Evolutionary conservation across 2,329 filamentous ascomycete species (phyloP), one percentile per base, ranked within the genome.

Genomic region (Tolypocladium sp.): DNA sequence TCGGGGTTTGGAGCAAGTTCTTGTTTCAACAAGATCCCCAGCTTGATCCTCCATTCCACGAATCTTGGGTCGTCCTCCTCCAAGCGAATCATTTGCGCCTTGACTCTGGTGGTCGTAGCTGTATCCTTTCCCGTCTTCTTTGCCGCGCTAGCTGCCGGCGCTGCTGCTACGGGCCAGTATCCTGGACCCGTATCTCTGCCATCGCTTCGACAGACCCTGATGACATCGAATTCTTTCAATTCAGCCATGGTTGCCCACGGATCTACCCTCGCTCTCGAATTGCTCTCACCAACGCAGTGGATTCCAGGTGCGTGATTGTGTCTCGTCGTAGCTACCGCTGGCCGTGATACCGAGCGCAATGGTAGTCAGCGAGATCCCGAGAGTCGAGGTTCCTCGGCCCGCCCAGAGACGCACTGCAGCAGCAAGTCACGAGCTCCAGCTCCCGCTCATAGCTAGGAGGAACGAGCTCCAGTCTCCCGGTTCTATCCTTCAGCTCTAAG

Each of bases 1-100:
- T 76, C 73, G 8, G 74, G 74, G 22, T 66, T 70, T 4, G 73
- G 75, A 12, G 74, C 70, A 6, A 79, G 67, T 58, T 79, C 76
- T 61, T 78, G 76, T 64, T 78, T 79, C 41, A 79, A 63, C 17
- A 79, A 66, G 22, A 78, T 77, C 1, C 76, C 76, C 41, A 78
- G 62, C 66, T 79, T 79, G 56, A 79, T 70, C 54, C 72, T 71
- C 76, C 76, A 79, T 56, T 79, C 76, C 25, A 74, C 66, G 57
- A 77, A 77, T 22, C 76, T 70, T 12, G 76, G 73, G 52, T 79
- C 76, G 35, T 77, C 72, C 52, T 77, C 74, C 3, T 72, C 63
- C n/a, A 79, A 61, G 10, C 76, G 71, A 15, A 71, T 64, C 76
- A 78, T 77, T 57, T 77, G 75, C 35, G 76, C 74, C 57, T 77